Base-by-base conservation (phyloP, 148 eudicot species). In the Chenopodium quinoa region DNA sequence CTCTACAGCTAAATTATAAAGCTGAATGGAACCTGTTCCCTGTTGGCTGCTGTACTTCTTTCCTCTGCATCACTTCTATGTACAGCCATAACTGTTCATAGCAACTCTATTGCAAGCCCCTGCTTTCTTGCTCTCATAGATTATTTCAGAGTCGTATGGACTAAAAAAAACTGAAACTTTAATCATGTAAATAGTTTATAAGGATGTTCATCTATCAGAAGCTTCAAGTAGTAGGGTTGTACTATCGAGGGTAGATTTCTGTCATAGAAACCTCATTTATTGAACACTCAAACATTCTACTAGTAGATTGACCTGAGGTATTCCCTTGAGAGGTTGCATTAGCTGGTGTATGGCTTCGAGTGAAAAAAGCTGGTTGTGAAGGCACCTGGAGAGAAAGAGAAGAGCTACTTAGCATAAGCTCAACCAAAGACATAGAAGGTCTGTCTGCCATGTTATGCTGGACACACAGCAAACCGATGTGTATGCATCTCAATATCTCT, bases 401-500 rank as follows among this genome's bases (percentile, higher is more conserved):
- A 52, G 22, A 9, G 78, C 88, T 86, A 52, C 47, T 84, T 9
- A 88, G 87, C 90, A 86, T 88, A 10, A 79, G 77, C 47, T 65
- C 81, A 63, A 86, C 73, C 0, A 80, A 73, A 23, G 88, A 84
- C 88, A 88, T 86, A 44, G 88, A 82, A 14, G 90, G 90, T 37
- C 88, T 82, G 1, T 84, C 70, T 4, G 58, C 76, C 2, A 54
- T 78, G 54, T 80, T 80, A 40, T 84, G 80, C 76, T 88, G 88
- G 62, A 82, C 88, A 58, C 90, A 88, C 20, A 83, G 71, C 58
- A 88, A 73, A 52, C 87, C 90, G n/a, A 88, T 84, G 47, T 86
- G 90, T n/a, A 88, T 84, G 80, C 90, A 84, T 73, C 86, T 80
- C 80, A 86, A 31, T 48, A 88, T 80, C 47, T 88, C 91, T 0